Base-by-base conservation (phyloP, 805 yeast species). In the Yarrowia yakushimensis region DNA sequence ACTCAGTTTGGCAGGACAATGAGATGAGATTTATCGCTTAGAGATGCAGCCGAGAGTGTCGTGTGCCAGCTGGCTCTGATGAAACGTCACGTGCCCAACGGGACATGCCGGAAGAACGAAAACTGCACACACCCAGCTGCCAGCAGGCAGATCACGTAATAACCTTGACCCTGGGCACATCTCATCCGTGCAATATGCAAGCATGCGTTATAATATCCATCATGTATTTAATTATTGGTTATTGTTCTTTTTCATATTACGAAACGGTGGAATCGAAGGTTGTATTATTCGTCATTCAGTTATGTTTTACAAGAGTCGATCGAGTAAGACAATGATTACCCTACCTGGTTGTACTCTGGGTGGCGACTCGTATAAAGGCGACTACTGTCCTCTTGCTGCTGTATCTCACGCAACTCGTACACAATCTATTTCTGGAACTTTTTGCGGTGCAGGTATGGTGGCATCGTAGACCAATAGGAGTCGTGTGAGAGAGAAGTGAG, bases 41-140 rank as follows among this genome's bases (percentile, higher is more conserved):
- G 11, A 31, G 55, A 48, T 48, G 43, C 59, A 52, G 42, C 59
- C 43, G 59, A 52, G 59, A n/a, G n/a, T n/a, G 59, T 52, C 59
- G 59, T 25, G 59, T 52, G 27, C 10, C 13, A 8, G 11, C 20
- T 34, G 18, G n/a, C n/a, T n/a, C n/a, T n/a, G n/a, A n/a, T n/a
- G 17, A 8, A 5, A 41, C 15, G 33, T 43, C 50, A 43, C 50
- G 46, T 42, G 50, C n/a, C n/a, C n/a, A n/a, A n/a, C n/a, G n/a
- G n/a, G n/a, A n/a, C n/a, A n/a, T n/a, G n/a, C n/a, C n/a, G n/a
- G n/a, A n/a, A n/a, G n/a, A n/a, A n/a, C n/a, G n/a, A n/a, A n/a
- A n/a, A n/a, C n/a, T 4, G 8, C 11, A 8, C 4, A 12, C 39
- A n/a, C 13, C 2, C 15, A 7, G 15, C 13, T 10, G 33, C 15